A percentile compares a stretch with the other conserved stretches of the same genome.
Evolutionary conservation across 2,329 filamentous ascomycete genomes (phyloP).

Genomic region (Sclerotinia subarctica): DNA sequence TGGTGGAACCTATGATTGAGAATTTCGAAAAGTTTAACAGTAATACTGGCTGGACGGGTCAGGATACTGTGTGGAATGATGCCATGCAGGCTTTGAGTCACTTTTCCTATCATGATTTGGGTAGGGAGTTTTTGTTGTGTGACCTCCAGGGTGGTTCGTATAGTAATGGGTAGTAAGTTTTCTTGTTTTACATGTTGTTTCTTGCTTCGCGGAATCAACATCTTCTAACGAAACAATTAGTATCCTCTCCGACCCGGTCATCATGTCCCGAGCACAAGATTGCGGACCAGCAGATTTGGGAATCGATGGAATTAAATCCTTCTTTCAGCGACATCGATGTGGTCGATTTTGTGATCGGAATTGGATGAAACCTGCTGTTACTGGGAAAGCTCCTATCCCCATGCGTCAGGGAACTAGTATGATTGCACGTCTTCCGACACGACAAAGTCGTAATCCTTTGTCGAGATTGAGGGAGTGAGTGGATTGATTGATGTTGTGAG

Average conservation of each 20-base stretch:
- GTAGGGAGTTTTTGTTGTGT: constrained; percentile 12
- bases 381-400: background rate
- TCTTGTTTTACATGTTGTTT: background rate
- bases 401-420: constrained; percentile 13
- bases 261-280: constrained; percentile 14
- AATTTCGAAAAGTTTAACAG: constrained; percentile 23
- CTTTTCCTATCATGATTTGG: constrained; percentile 20
- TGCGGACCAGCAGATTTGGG: constrained; percentile 20
- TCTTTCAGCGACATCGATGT: constrained; percentile 18
- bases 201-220: no score
- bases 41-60: constrained; percentile 9
- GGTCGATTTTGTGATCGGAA: constrained; percentile 8
- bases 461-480: background rate
- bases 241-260: constrained; percentile 19
- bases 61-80: background rate
- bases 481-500: background rate
- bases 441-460: background rate
- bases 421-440: background rate
- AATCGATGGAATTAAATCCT: constrained; percentile 14
- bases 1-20: constrained; percentile 21
- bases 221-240: background rate
- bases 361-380: constrained; percentile 1
- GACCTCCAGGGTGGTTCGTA: constrained; percentile 21
- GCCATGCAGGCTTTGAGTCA: constrained; percentile 22
- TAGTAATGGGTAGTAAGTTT: constrained; percentile 18